A percentile compares a stretch with the other conserved stretches of the same genome.
These are phyloP conservation scores for Lasiodiplodia sp. DNA, from an alignment of 2,329 filamentous ascomycete species.

Conservation along the genomic window DNA sequence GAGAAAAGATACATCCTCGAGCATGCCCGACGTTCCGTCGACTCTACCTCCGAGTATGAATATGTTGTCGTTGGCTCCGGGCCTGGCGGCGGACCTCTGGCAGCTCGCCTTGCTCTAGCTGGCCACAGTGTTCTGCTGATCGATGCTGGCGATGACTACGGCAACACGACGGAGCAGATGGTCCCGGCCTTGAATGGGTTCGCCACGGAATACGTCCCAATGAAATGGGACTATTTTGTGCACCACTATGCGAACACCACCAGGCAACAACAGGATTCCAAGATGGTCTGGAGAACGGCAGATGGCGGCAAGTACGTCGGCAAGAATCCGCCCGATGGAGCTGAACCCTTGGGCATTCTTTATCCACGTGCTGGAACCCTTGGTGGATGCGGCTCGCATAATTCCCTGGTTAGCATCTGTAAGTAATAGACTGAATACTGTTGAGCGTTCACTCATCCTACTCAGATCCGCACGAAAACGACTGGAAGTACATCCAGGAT, in stretches of 20 bases:
- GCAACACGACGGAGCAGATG: slow-evolving; percentile 54
- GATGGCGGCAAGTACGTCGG: slow-evolving; percentile 62
- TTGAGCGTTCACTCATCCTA: background rate
- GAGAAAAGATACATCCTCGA: slow-evolving; percentile 3
- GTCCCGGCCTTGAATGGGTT: slow-evolving; percentile 62
- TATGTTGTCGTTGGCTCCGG: slow-evolving; percentile 70
- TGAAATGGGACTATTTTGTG: slow-evolving; percentile 71
- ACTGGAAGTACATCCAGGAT: slow-evolving; percentile 65
- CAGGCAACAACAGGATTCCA: slow-evolving; percentile 64
- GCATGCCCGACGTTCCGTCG: background rate
- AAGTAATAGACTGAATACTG: background rate
- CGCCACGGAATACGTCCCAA: slow-evolving; percentile 64
- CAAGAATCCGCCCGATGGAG: slow-evolving; percentile 60
- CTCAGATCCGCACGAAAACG: slow-evolving; percentile 60
- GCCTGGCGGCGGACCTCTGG: slow-evolving; percentile 65
- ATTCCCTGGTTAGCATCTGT: slow-evolving; percentile 65
- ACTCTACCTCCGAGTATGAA: slow-evolving; percentile 55
- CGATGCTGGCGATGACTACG: slow-evolving; percentile 67
- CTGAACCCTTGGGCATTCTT: slow-evolving; percentile 60
- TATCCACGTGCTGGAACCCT: slow-evolving; percentile 66
- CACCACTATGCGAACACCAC: slow-evolving; percentile 64
- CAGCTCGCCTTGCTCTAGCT: slow-evolving; percentile 64
- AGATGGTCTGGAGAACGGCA: slow-evolving; percentile 64
- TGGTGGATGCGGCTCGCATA: slow-evolving; percentile 68
- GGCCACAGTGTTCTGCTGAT: slow-evolving; percentile 67